Evolutionary conservation across 805 yeast species (phyloP).

Genomic region (Candida morakotiae): DNA sequence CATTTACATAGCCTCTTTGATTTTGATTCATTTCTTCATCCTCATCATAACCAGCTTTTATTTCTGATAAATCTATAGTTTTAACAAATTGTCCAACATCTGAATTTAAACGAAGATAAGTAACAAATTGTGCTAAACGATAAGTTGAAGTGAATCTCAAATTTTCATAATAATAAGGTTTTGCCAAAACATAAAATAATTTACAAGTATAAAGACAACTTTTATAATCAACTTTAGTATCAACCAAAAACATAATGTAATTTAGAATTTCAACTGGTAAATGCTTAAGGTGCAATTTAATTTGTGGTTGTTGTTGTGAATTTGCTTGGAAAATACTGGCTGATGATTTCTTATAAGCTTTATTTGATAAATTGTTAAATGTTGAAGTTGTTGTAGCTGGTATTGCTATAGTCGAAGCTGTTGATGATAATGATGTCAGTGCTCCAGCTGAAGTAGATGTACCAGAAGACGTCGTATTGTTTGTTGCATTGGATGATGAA

Average conservation of each 20-base stretch:
- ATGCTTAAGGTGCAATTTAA: constrained; percentile 16
- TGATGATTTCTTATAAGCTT: neutral
- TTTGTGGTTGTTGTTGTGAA: constrained; percentile 4
- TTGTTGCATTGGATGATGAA: too few species aligned
- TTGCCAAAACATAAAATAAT: constrained; percentile 47
- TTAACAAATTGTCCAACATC: constrained; percentile 55
- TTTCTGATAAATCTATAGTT: constrained; percentile 52
- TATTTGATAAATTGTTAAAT: neutral
- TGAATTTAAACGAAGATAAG: constrained; percentile 55
- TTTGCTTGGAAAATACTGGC: neutral
- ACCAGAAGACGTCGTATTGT: neutral
- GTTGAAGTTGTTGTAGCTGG: constrained; percentile 6
- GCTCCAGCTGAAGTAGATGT: neutral
- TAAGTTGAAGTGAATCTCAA: constrained; percentile 67
- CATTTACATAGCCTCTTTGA: neutral
- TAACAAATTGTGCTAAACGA: constrained; percentile 74
- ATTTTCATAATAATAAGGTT: constrained; percentile 49
- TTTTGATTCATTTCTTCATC: constrained; percentile 9
- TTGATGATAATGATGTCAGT: neutral
- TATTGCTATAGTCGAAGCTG: neutral
- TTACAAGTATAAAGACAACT: constrained; percentile 48
- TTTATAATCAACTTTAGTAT: constrained; percentile 30
- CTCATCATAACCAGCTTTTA: constrained; percentile 31
- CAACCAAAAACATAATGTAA: constrained; percentile 32
- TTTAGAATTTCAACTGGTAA: constrained; percentile 44